Evolutionary conservation across 2,329 filamentous ascomycete genomes (phyloP).

Genomic region (Nemania abortiva): DNA sequence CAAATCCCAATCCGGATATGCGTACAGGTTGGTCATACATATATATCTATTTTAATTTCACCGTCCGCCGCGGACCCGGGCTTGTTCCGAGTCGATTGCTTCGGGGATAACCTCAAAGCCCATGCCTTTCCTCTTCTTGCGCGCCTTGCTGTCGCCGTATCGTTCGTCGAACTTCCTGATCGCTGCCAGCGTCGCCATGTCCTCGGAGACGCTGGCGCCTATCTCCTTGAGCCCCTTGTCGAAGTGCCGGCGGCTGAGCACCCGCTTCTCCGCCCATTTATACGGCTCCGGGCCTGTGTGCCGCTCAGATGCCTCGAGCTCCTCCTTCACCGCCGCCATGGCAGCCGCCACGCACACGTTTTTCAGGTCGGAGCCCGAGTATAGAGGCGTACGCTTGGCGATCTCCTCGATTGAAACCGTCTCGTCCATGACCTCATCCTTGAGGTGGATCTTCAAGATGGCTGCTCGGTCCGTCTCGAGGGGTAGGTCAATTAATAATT

Average conservation of each 20-base stretch:
- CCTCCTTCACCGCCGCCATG: conserved; percentile 82
- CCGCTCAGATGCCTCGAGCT: conserved; percentile 60
- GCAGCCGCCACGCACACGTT: conserved; percentile 85
- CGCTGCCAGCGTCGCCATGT: conserved; percentile 86
- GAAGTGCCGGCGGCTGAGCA: conserved; percentile 78
- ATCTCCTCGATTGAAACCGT: conserved; percentile 71
- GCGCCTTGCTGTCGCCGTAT: conserved; percentile 81
- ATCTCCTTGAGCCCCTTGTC: conserved; percentile 89
- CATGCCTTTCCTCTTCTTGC: conserved; percentile 67
- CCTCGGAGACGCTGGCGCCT: conserved; percentile 90
- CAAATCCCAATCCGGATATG: conserved; percentile 23
- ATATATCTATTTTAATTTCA: conserved; percentile 1
- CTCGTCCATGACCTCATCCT: conserved; percentile 72
- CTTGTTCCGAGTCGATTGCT: conserved; percentile 58
- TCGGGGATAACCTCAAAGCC: conserved; percentile 67
- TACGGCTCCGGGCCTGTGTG: conserved; percentile 54
- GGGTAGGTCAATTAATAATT: conserved; percentile 80
- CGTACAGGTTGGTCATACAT: conserved; percentile 26
- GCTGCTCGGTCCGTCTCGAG: conserved; percentile 73
- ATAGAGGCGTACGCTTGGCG: conserved; percentile 77
- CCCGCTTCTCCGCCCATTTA: conserved; percentile 76
- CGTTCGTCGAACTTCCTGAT: conserved; percentile 97
- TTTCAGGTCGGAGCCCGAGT: conserved; percentile 87
- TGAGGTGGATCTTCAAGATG: conserved; percentile 79
- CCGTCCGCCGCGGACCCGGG: conserved; percentile 53